A percentile compares a stretch with the other conserved stretches of the same genome.
These are phyloP conservation scores for Colletotrichum brevisporum DNA, from an alignment of 2,329 filamentous ascomycete genomes.

Conservation along the genomic window DNA sequence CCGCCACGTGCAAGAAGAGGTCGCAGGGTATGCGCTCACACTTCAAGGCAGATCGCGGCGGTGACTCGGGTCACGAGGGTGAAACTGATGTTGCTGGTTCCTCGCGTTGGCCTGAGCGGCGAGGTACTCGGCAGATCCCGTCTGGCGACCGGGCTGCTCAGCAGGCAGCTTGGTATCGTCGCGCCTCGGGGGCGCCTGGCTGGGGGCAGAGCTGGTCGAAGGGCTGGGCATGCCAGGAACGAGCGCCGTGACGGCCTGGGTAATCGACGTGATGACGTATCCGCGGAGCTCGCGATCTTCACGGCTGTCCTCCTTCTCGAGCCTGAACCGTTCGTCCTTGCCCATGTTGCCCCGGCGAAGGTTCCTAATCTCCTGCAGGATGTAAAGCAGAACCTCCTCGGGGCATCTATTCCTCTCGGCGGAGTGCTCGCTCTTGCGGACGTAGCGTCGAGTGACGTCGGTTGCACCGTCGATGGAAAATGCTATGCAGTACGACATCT, in stretches of 20 bases:
- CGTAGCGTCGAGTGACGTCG: slow-evolving; percentile 76
- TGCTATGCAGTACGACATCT: slow-evolving; percentile 96
- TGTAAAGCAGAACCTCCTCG: slow-evolving; percentile 91
- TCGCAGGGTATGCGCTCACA: slow-evolving; percentile 14
- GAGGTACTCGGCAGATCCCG: slow-evolving; percentile 65
- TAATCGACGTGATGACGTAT: slow-evolving; percentile 81
- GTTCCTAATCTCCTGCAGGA: slow-evolving; percentile 91
- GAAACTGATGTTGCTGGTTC: slow-evolving; percentile 53
- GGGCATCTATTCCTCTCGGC: slow-evolving; percentile 83
- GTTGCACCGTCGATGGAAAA: slow-evolving; percentile 90
- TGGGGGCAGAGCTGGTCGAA: slow-evolving; percentile 41
- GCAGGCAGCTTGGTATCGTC: slow-evolving; percentile 74
- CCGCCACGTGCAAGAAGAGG: neutral
- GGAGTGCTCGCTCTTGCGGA: slow-evolving; percentile 80
- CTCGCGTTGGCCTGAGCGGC: slow-evolving; percentile 60
- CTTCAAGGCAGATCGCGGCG: slow-evolving; percentile 53
- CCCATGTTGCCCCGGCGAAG: slow-evolving; percentile 86
- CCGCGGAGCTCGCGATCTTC: slow-evolving; percentile 83
- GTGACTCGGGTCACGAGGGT: slow-evolving; percentile 61
- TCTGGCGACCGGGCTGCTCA: slow-evolving; percentile 69
- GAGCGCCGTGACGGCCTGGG: slow-evolving; percentile 79
- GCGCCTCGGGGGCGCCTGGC: slow-evolving; percentile 47
- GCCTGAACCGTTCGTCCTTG: slow-evolving; percentile 86
- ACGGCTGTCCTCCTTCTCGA: slow-evolving; percentile 84
- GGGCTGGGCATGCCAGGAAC: slow-evolving; percentile 63